phyloP scores from a whole-genome alignment of 2,329 filamentous ascomycete species.

The Neonectria coccinea region DNA sequence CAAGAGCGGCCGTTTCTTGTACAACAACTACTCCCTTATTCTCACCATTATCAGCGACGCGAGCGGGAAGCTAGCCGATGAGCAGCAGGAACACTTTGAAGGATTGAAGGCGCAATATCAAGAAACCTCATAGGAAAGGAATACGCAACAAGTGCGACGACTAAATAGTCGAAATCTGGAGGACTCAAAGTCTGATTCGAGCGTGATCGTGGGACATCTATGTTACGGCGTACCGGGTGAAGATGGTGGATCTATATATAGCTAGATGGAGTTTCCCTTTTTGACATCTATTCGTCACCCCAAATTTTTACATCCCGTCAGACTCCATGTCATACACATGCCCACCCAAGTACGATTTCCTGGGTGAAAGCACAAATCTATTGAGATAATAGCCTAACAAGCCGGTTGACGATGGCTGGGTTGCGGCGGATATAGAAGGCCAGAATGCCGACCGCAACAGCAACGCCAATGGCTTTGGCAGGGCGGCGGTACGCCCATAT shows the following conservation, averaged over 20 bases:
- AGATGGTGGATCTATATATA: slow-evolving; percentile 29
- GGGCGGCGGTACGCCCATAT: slow-evolving; percentile 76
- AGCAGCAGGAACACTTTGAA: slow-evolving; percentile 82
- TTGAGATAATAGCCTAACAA: slow-evolving; percentile 45
- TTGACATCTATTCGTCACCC: slow-evolving; percentile 6
- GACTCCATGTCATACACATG: slow-evolving; percentile 18
- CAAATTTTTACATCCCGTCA: slow-evolving; percentile 5
- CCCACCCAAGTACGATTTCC: not conserved
- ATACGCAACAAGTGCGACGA: not conserved
- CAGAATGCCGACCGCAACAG: slow-evolving; percentile 74
- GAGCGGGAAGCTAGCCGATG: slow-evolving; percentile 76
- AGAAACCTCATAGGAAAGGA: slow-evolving; percentile 49
- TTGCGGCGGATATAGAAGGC: slow-evolving; percentile 75
- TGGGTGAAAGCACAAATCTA: slow-evolving; percentile 14
- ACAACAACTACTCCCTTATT: slow-evolving; percentile 96
- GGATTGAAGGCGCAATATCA: slow-evolving; percentile 70
- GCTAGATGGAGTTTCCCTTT: slow-evolving; percentile 26
- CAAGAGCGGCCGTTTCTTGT: slow-evolving; percentile 88
- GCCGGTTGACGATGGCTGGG: slow-evolving; percentile 45
- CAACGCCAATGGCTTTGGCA: slow-evolving; percentile 69
- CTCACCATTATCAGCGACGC: slow-evolving; percentile 89
- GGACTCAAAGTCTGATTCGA: slow-evolving; percentile 25
- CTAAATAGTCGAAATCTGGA: slow-evolving; percentile 5
- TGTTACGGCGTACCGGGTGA: slow-evolving; percentile 43
- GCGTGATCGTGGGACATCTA: slow-evolving; percentile 35